Percentiles rank a stretch among this genome's conserved stretches.
phyloP scores from a whole-genome alignment of 2,329 filamentous ascomycete species.

The Zalaria obscura region DNA sequence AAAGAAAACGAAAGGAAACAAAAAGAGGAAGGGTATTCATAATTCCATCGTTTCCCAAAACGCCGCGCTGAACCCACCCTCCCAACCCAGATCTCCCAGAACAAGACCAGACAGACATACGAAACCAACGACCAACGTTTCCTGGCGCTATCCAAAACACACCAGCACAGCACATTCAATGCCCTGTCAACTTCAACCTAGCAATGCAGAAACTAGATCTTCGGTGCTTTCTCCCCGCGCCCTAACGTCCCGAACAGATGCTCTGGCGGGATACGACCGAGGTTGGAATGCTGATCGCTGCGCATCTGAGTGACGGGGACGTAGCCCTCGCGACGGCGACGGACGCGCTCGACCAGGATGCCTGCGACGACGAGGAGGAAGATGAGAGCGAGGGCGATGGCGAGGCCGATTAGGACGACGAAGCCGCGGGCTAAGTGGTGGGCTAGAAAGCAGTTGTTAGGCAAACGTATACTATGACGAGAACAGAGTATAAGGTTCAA shows the following conservation, averaged over 20 bases:
- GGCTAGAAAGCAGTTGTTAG: slow-evolving; percentile 19
- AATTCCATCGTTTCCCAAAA: too few relatives aligned
- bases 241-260: slow-evolving; percentile 17
- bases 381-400: slow-evolving; percentile 62
- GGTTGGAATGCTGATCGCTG: slow-evolving; percentile 30
- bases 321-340: slow-evolving; percentile 69
- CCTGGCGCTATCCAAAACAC: too few relatives aligned
- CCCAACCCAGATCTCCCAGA: too few relatives aligned
- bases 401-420: slow-evolving; percentile 67
- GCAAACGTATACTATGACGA: background rate
- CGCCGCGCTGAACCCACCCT: too few relatives aligned
- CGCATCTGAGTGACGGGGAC: slow-evolving; percentile 51
- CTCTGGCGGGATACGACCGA: slow-evolving; percentile 36
- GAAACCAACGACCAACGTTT: too few relatives aligned
- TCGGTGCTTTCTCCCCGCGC: slow-evolving; percentile 6
- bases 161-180: too few relatives aligned
- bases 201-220: slow-evolving; percentile 2
- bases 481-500: background rate
- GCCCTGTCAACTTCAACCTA: too few relatives aligned
- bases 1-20: too few relatives aligned
- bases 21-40: too few relatives aligned
- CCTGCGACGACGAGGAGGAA: slow-evolving; percentile 65
- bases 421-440: slow-evolving; percentile 57
- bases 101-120: too few relatives aligned
- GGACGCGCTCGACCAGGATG: slow-evolving; percentile 58